Evolutionary conservation across 2,329 filamentous ascomycete species (phyloP).

Genomic region (Colletotrichum kahawae): DNA sequence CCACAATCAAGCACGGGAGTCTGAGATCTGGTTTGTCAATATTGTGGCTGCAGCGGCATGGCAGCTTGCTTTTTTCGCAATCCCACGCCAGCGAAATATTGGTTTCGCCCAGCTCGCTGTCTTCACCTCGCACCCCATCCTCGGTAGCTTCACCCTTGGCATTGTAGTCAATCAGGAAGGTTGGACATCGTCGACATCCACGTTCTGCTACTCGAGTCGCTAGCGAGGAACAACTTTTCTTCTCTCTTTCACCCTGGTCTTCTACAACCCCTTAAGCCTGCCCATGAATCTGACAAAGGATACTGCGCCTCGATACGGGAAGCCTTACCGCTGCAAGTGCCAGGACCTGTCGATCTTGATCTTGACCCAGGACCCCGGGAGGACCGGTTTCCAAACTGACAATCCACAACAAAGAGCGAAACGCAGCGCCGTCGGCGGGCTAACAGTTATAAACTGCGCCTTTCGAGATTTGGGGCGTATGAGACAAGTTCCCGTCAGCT

Average conservation of each 20-base stretch:
- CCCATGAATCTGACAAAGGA: slow-evolving; percentile 5
- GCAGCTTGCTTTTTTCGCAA: not conserved
- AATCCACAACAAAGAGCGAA: slow-evolving; percentile 6
- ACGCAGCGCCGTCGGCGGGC: not conserved
- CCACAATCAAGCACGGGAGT: not conserved
- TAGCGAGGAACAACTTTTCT: not conserved
- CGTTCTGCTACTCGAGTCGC: not conserved
- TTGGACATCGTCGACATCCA: not conserved
- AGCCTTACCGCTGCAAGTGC: not conserved
- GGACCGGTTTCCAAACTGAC: not conserved
- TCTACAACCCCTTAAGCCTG: not conserved
- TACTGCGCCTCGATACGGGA: not conserved
- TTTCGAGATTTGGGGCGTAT: not conserved
- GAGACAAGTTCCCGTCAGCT: not conserved
- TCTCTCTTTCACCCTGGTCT: not conserved
- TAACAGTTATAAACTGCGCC: not conserved
- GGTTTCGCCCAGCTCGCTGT: not conserved
- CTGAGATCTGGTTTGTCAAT: not conserved
- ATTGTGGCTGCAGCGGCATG: slow-evolving; percentile 2
- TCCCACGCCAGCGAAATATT: not conserved
- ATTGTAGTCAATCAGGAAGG: not conserved
- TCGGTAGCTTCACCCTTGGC: not conserved
- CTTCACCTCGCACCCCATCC: not conserved
- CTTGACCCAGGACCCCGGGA: not conserved
- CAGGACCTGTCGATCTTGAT: not conserved